Evolutionary conservation across 1,139 yeast genomes (phyloP), one percentile per base, ranked within the genome.

Genomic region (Yarrowia galli): DNA sequence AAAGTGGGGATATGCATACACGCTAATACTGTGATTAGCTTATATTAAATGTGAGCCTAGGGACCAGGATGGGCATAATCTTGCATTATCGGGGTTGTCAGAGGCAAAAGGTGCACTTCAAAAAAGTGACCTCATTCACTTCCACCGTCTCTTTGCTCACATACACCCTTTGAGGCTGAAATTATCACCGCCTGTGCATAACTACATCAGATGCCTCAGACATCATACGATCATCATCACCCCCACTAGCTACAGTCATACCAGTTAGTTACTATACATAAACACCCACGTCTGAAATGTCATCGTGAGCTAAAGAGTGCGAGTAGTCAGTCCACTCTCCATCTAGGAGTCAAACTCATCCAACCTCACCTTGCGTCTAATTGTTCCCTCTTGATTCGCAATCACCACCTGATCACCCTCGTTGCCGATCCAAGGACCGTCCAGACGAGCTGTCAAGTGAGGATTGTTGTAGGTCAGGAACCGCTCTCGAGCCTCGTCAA

Each of bases 391-490:
- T 16, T 79, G 78, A 69, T 87, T 84, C 28, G 89, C 87, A 73
- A 87, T 80, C 45, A 89, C 80, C 43, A 88, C 84, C 69, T 86
- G 88, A 67, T 85, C 84, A 0, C 87, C 87, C 71, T 89, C 92
- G 22, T 88, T 81, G 0, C 85, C 91, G 61, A 90, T 82, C 85
- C 92, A 84, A 0, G 97, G 97, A 0, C 97, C 96, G 71, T 92
- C 97, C 63, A 92, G 78, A 13, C 85, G 84, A 68, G 84, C 85
- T 0, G 88, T 81, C 71, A 91, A 79, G 73, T 85, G 85, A 3
- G 97, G 97, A 76, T 91, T 92, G 67, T 87, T 88, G 74, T 92
- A 93, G 6, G 85, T 85, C 71, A 87, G 91, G 71, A 87, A 83
- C 54, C 83, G 76, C 73, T 89, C 95, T 65, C 93, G 80, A 67